phyloP scores from a whole-genome alignment of 2,329 filamentous ascomycete species.

The Curvularia sp. region DNA sequence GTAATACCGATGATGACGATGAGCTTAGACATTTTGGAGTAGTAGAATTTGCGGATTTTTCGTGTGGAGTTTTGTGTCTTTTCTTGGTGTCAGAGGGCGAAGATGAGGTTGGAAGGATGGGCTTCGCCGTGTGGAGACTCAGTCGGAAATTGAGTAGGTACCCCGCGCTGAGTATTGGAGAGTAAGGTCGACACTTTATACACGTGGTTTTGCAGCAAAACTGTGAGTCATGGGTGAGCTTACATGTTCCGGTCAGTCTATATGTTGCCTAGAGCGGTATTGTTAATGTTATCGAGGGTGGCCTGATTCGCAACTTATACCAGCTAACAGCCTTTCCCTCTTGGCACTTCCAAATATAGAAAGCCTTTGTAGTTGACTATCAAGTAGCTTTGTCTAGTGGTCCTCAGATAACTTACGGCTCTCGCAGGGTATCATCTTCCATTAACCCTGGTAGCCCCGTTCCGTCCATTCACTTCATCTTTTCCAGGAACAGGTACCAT shows the following conservation, averaged over 20 bases:
- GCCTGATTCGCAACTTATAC: not conserved
- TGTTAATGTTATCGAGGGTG: not conserved
- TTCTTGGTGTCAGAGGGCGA: not conserved
- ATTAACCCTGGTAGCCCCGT: not conserved
- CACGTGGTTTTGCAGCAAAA: not conserved
- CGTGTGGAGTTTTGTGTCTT: not conserved
- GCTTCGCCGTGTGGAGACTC: not conserved
- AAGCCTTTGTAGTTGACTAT: not conserved
- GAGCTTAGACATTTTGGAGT: not conserved
- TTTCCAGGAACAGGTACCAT: slow-evolving; percentile 7
- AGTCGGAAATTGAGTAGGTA: not conserved
- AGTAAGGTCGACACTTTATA: not conserved
- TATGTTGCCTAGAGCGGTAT: not conserved
- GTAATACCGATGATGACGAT: slow-evolving; percentile 1
- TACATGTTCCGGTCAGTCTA: not conserved
- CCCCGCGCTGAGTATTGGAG: not conserved
- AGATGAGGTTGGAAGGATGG: not conserved
- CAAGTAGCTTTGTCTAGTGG: not conserved
- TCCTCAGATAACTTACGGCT: not conserved
- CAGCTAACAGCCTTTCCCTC: not conserved
- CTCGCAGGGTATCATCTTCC: not conserved
- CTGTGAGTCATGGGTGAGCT: not conserved
- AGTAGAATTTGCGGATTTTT: not conserved
- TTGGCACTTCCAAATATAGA: not conserved
- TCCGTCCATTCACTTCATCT: not conserved